phyloP scores from a whole-genome alignment of 129 eudicot species.

The Logfia minima region DNA sequence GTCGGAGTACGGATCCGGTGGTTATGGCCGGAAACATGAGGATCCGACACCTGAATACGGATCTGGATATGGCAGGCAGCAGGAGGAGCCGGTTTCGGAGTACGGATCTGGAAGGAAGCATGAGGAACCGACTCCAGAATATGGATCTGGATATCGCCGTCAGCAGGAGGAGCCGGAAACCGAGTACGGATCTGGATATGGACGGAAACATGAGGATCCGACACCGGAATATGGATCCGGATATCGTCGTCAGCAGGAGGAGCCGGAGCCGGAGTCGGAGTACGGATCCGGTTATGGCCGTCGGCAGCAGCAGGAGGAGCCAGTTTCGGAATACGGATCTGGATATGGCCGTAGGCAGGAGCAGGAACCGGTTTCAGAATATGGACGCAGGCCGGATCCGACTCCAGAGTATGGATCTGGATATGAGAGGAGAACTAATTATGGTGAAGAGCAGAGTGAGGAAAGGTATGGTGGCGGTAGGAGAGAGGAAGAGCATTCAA shows the following conservation, averaged over 20 bases:
- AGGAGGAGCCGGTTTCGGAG: constrained; percentile 40
- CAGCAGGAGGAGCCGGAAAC: constrained; percentile 26
- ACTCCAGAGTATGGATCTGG: constrained; percentile 29
- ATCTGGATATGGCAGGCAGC: constrained; percentile 48
- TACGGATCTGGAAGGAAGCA: constrained; percentile 48
- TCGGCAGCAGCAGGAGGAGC: constrained; percentile 32
- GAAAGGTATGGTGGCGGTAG: constrained; percentile 42
- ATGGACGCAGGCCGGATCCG: constrained; percentile 39
- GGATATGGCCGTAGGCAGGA: constrained; percentile 21
- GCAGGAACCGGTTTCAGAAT: constrained; percentile 28
- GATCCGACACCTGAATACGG: constrained; percentile 39
- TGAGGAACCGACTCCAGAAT: constrained; percentile 42
- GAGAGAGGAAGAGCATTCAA: constrained; percentile 30
- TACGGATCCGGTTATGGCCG: constrained; percentile 59
- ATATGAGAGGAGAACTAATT: constrained; percentile 6
- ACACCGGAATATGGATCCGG: constrained; percentile 59
- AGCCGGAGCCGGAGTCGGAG: constrained; percentile 37
- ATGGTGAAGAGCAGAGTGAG: constrained; percentile 20
- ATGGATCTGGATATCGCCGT: constrained; percentile 7
- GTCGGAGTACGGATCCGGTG: constrained; percentile 38
- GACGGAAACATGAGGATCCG: constrained; percentile 29
- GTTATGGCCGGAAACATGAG: constrained; percentile 45
- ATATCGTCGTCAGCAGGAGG: constrained; percentile 36
- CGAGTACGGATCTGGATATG: constrained; percentile 46
- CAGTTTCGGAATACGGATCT: constrained; percentile 38